These are phyloP conservation scores for Tricholoma hemisulphureum DNA, from an alignment of 768 basidiomycete genomes.

Conservation along the genomic window DNA sequence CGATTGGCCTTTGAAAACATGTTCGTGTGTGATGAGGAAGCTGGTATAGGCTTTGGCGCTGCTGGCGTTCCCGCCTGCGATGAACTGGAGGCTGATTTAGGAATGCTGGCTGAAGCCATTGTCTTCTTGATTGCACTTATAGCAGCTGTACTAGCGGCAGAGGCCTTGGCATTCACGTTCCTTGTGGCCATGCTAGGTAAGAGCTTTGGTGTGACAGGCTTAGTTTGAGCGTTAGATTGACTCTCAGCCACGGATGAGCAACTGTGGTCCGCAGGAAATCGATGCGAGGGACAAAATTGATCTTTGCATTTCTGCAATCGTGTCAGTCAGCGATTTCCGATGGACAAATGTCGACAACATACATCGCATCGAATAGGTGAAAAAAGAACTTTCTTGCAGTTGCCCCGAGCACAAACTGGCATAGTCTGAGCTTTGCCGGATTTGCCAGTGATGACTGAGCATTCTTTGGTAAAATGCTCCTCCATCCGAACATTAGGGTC, in stretches of 20 bases:
- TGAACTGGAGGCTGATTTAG: conserved; percentile 17
- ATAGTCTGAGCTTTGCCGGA: conserved; percentile 41
- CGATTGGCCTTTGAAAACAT: conserved; percentile 58
- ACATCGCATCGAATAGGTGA: conserved; percentile 75
- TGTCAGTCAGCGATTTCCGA: neutral
- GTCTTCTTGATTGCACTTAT: conserved; percentile 34
- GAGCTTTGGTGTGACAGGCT: conserved; percentile 12
- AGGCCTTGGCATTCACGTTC: conserved; percentile 37
- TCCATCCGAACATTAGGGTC: conserved; percentile 86
- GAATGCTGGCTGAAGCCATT: conserved; percentile 24
- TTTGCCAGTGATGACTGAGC: conserved; percentile 68
- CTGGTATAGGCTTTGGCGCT: conserved; percentile 10
- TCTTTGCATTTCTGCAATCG: conserved; percentile 58
- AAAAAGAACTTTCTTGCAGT: conserved; percentile 73
- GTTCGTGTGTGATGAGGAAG: conserved; percentile 20
- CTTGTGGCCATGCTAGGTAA: conserved; percentile 38
- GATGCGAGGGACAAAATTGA: conserved; percentile 76
- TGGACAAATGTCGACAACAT: conserved; percentile 28
- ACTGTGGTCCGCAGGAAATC: conserved; percentile 72
- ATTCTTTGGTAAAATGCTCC: conserved; percentile 62
- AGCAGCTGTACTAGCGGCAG: conserved; percentile 28
- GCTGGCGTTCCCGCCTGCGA: conserved; percentile 17
- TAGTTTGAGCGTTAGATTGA: conserved; percentile 10
- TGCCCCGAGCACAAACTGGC: conserved; percentile 58
- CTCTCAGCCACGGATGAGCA: conserved; percentile 38